Evolutionary conservation across 768 basidiomycete genomes (phyloP).

Genomic region (Neoboletus magnificus): DNA sequence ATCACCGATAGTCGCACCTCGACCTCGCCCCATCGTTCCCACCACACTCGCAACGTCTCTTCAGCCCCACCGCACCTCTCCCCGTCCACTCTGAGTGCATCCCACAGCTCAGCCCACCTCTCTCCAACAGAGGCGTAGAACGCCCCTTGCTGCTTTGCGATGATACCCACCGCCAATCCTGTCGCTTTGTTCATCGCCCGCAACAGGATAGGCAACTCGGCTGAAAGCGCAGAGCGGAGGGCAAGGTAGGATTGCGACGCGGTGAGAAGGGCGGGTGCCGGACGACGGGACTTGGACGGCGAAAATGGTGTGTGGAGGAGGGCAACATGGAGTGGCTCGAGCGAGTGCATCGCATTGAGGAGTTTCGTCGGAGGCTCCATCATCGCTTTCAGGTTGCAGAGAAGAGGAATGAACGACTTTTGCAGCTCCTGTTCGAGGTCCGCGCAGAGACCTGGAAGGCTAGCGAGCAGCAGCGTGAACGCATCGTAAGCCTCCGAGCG

Average conservation of each 20-base stretch:
- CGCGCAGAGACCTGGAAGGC: slow-evolving; percentile 50
- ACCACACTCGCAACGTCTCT: slow-evolving; percentile 75
- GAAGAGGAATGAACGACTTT: slow-evolving; percentile 52
- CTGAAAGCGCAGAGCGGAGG: slow-evolving; percentile 64
- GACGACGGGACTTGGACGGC: slow-evolving; percentile 52
- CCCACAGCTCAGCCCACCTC: slow-evolving; percentile 81
- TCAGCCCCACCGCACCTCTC: slow-evolving; percentile 62
- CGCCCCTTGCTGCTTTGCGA: slow-evolving; percentile 54
- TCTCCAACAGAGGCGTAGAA: slow-evolving; percentile 62
- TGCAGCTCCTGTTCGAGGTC: slow-evolving; percentile 54
- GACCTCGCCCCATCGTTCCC: slow-evolving; percentile 63
- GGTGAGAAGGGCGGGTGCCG: slow-evolving; percentile 62
- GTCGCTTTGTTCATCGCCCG: slow-evolving; percentile 59
- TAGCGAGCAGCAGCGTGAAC: slow-evolving; percentile 57
- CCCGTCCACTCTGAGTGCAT: slow-evolving; percentile 69
- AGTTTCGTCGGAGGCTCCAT: slow-evolving; percentile 63
- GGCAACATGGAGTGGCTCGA: slow-evolving; percentile 68
- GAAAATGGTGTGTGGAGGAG: slow-evolving; percentile 64
- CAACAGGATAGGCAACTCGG: slow-evolving; percentile 68
- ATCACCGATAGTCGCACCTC: slow-evolving; percentile 45
- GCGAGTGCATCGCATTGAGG: slow-evolving; percentile 66
- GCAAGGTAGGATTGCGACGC: slow-evolving; percentile 78
- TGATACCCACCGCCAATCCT: slow-evolving; percentile 44
- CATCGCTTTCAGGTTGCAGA: slow-evolving; percentile 56
- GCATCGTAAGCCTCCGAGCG: slow-evolving; percentile 67